Base-by-base conservation (phyloP, 129 eudicot species). In the Heracleum sosnowskyi region DNA sequence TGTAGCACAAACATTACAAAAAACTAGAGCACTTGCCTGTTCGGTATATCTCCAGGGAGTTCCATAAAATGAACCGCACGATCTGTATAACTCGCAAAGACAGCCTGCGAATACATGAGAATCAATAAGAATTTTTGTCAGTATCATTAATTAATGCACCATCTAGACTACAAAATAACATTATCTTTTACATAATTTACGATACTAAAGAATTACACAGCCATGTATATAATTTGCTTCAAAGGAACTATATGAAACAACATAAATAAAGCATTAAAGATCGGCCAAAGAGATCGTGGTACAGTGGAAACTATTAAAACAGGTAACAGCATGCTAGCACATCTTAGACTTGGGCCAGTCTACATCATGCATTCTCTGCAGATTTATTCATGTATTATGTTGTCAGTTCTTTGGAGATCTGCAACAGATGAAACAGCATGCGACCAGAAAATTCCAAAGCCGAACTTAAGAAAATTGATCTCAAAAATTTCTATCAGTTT, bases 1-100 rank as follows among this genome's bases (percentile, higher is more conserved):
- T 20, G 11, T 72, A 72, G 76, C 49, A 72, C 8, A 24, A 71
- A 20, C 18, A 34, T 39, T 24, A 71, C 31, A 12, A 22, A 2
- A 72, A 11, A 40, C 31, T 7, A 55, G 45, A 75, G 51, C 46
- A 79, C 91, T 86, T 87, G 82, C 98, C 98, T 94, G 86, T 88
- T 94, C 53, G 87, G 92, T 78, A 91, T 85, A 81, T 94, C 98
- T 88, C 98, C 98, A 55, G 98, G 98, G 83, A 94, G 98, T 87
- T 94, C 98, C 98, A 94, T 94, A 86, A 94, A 94, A 84, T 86
- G 98, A 83, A 94, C 93, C 29, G 93, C 85, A 74, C 97, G 93
- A 18, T 94, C 98, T 18, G 80, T 85, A 79, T 94, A 94, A 80
- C 96, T 90, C 34, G 91, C 90, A 87, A 94, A 94, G 81, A 91